phyloP scores from a whole-genome alignment of 2,329 filamentous ascomycete genomes.

The Tolypocladium ovalisporum region DNA sequence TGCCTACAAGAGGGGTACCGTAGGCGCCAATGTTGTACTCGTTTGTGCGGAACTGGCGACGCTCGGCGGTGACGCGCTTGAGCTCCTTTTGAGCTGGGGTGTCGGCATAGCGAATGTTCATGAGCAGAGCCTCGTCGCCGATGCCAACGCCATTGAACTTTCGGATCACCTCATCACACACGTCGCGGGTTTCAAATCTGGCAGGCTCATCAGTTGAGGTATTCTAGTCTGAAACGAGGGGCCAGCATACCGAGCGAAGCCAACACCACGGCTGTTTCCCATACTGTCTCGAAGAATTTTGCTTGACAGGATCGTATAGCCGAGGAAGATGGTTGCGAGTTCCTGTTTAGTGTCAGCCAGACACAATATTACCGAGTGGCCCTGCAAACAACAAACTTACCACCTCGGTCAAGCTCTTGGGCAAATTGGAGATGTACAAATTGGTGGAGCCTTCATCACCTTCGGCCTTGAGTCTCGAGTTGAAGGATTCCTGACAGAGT shows the following conservation, averaged over 20 bases:
- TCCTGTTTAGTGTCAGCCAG: constrained; percentile 36
- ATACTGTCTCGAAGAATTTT: constrained; percentile 88
- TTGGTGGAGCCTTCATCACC: constrained; percentile 86
- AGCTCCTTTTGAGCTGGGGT: constrained; percentile 94
- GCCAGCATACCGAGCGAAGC: constrained; percentile 74
- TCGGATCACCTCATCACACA: constrained; percentile 82
- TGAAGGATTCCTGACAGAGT: constrained; percentile 73
- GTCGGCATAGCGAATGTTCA: constrained; percentile 94
- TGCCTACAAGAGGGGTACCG: constrained; percentile 49
- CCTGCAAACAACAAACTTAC: constrained; percentile 37
- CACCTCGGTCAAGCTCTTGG: constrained; percentile 82
- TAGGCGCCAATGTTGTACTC: constrained; percentile 78
- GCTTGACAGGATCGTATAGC: constrained; percentile 79
- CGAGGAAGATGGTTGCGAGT: constrained; percentile 66
- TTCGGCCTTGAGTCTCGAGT: constrained; percentile 93
- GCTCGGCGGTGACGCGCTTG: constrained; percentile 91
- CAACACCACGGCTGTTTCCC: constrained; percentile 91
- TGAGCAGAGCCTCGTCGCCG: constrained; percentile 68
- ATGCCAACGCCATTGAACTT: constrained; percentile 73
- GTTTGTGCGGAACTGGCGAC: constrained; percentile 88
- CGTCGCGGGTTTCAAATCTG: constrained; percentile 80
- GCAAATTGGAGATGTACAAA: constrained; percentile 94
- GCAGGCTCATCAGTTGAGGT: constrained; percentile 10
- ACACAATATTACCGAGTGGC: not conserved
- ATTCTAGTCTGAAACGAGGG: not conserved